Evolutionary conservation across 306 rosid species (phyloP), one percentile per base, ranked within the genome.

Genomic region (Corylus avellana): DNA sequence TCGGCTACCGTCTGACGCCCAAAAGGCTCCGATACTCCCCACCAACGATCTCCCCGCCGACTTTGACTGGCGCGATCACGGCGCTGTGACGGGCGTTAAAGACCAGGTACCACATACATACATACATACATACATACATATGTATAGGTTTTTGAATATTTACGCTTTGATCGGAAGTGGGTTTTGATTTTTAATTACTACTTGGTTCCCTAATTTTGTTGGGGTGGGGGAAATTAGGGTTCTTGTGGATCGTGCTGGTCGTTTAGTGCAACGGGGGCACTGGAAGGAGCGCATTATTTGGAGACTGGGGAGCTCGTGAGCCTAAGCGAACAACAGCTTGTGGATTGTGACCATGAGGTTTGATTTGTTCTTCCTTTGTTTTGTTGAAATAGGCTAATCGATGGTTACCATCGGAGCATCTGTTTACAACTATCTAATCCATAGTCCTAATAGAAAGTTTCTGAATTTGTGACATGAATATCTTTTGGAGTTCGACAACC

Each of bases 321-420:
- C 75, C 89, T 96, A 56, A 96, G 99, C 18, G 98, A 93, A 84
- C 98, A 96, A 73, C 99, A 93, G 90, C 98, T 96, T 78, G 97
- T 96, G 86, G 99, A 96, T 78, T 95, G 99, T 27, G 99, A 95
- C 74, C 98, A 96, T 35, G 92, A 89, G 98, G 99, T 95, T 78
- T 70, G 89, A 27, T 12, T 42, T 49, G 44, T 27, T 44, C 81
- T 75, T 39, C 32, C 56, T 71, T 12, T 44, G 1, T 17, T 17
- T 55, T 42, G 46, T 6, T 42, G 46, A 42, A 42, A 6, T 42
- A 42, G 46, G 46, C 46, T 42, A 42, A 42, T 42, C 46, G 46
- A 5, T 42, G 46, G 7, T 42, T 42, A 42, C 46, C 8, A 42
- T 42, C 8, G 8, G 8, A 42, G 46, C 46, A 7, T 20, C 10